A percentile compares a stretch with the other conserved stretches of the same genome.
phyloP scores from a whole-genome alignment of 2,329 filamentous ascomycete genomes.

The Venturia pyrina region DNA sequence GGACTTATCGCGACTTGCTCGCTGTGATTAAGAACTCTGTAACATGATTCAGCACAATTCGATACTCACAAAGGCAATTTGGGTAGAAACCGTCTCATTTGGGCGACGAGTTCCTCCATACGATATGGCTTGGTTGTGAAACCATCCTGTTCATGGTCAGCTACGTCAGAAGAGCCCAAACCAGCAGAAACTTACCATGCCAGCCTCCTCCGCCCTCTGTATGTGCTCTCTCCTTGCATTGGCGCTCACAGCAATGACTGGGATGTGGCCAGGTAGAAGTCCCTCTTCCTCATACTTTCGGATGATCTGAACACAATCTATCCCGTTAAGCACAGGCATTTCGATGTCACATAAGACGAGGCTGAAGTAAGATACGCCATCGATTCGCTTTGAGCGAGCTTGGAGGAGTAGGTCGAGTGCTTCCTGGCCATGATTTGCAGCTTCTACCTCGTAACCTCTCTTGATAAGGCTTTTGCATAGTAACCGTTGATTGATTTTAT shows the following conservation, averaged over 20 bases:
- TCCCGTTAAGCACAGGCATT: constrained; percentile 30
- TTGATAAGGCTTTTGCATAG: constrained; percentile 5
- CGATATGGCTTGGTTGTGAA: constrained; percentile 12
- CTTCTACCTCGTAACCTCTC: constrained; percentile 6
- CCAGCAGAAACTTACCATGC: constrained; percentile 19
- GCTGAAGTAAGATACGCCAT: constrained; percentile 14
- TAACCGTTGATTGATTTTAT: constrained; percentile 12
- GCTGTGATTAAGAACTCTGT: no score
- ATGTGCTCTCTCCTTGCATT: constrained; percentile 27
- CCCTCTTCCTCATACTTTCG: constrained; percentile 22
- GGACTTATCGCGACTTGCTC: no score
- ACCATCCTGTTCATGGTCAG: neutral
- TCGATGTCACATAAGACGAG: constrained; percentile 29
- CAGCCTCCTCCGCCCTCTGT: constrained; percentile 20
- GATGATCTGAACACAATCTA: constrained; percentile 23
- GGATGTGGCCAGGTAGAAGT: constrained; percentile 20
- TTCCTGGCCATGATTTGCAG: constrained; percentile 11
- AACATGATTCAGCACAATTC: no score
- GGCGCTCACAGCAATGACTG: constrained; percentile 27
- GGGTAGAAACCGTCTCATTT: no score
- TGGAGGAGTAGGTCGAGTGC: constrained; percentile 6
- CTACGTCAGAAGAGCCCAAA: neutral
- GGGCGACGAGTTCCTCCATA: no score
- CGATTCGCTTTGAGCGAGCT: neutral
- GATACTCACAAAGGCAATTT: no score